phyloP scores from a whole-genome alignment of 106 monocot genomes.

The Alisma plantagoaquatica region DNA sequence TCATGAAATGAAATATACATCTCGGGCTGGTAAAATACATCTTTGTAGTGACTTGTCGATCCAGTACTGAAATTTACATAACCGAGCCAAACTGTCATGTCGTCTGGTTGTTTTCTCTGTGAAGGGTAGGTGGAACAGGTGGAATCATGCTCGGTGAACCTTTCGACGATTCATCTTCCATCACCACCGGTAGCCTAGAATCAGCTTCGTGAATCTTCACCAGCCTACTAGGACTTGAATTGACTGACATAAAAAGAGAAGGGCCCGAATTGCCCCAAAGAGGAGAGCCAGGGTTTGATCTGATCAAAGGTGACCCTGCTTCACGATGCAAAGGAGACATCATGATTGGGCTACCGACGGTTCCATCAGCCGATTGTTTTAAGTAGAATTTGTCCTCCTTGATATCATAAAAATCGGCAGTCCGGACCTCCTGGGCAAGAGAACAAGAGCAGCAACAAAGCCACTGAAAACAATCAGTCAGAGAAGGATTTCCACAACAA shows the following conservation, averaged over 20 bases:
- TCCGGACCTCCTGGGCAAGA: constrained; percentile 51
- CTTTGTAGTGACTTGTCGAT: too few relatives aligned
- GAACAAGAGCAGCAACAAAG: constrained; percentile 34
- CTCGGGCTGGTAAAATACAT: too few relatives aligned
- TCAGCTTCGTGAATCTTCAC: constrained; percentile 1
- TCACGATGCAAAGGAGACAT: constrained; percentile 28
- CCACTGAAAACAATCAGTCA: constrained; percentile 44
- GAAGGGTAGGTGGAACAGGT: constrained; percentile 8
- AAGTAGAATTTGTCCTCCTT: constrained; percentile 39
- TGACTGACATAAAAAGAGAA: constrained; percentile 4
- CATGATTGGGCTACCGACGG: neutral
- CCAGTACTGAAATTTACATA: too few relatives aligned
- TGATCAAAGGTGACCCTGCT: constrained; percentile 10
- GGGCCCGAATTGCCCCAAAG: constrained; percentile 10
- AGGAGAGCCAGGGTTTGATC: constrained; percentile 17
- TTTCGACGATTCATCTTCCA: constrained; percentile 3
- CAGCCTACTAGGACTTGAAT: constrained; percentile 12
- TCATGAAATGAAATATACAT: too few relatives aligned
- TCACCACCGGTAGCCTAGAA: neutral
- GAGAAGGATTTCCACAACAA: constrained; percentile 25
- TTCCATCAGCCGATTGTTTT: constrained; percentile 14
- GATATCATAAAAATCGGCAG: constrained; percentile 36
- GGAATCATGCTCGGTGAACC: constrained; percentile 8
- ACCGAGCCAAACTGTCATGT: too few relatives aligned
- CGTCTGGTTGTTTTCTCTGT: constrained; percentile 1